A percentile compares a stretch with the other conserved stretches of the same genome.
These are phyloP conservation scores for Xylariaceae sp. DNA, from an alignment of 2,329 filamentous ascomycete genomes.

Conservation along the genomic window DNA sequence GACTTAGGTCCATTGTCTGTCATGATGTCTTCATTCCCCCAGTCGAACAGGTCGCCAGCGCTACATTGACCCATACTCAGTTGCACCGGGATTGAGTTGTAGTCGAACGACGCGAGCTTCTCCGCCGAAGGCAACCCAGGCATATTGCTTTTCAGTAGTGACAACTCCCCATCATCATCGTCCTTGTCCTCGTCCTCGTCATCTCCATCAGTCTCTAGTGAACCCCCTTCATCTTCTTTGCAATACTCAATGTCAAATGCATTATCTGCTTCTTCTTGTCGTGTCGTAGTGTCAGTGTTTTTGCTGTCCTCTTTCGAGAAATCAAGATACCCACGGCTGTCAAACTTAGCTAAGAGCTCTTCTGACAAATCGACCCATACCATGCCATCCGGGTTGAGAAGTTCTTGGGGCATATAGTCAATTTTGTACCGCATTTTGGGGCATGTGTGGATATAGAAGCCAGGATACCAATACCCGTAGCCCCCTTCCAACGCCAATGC, in stretches of 20 bases:
- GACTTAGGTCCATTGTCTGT: conserved; percentile 55
- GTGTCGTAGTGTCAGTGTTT: background rate
- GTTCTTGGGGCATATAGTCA: conserved; percentile 69
- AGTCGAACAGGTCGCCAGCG: conserved; percentile 43
- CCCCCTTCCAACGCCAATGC: conserved; percentile 63
- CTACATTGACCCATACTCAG: conserved; percentile 32
- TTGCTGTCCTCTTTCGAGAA: conserved; percentile 9
- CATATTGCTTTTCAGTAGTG: conserved; percentile 59
- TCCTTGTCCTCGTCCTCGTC: conserved; percentile 4
- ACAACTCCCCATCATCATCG: conserved; percentile 18
- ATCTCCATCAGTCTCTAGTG: conserved; percentile 1
- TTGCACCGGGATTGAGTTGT: conserved; percentile 56
- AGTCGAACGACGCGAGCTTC: conserved; percentile 50
- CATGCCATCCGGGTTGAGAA: conserved; percentile 65
- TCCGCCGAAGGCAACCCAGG: conserved; percentile 59
- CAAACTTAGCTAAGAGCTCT: conserved; percentile 46
- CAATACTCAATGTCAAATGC: conserved; percentile 1
- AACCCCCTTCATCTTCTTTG: too few relatives aligned
- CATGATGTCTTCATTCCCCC: conserved; percentile 51
- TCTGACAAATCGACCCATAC: conserved; percentile 59
- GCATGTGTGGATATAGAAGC: conserved; percentile 78
- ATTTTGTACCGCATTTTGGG: conserved; percentile 84
- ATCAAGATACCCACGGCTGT: conserved; percentile 55
- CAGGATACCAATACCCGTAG: conserved; percentile 74
- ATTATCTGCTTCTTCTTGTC: background rate